Percentiles rank a stretch among this genome's conserved stretches.
Conservation (phyloP, 2,329 filamentous ascomycete genomes). For the Botrytis byssoidea region DNA sequence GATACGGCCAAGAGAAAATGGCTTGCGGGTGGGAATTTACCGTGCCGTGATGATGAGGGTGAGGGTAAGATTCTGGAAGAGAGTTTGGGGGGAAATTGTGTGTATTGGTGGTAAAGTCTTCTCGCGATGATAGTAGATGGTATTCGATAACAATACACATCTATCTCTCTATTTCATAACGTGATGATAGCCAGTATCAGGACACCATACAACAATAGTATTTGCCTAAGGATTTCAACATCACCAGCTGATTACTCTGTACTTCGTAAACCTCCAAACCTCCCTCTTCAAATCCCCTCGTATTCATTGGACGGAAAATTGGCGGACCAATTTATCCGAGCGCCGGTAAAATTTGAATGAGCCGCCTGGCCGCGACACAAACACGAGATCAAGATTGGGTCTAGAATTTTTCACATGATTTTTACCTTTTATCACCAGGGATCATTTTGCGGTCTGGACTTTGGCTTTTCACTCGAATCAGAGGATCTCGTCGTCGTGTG, state of each 20-base stretch:
- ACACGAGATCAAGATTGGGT: not conserved
- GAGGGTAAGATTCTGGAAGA: not conserved
- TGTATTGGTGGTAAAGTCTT: not conserved
- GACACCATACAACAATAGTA: not conserved
- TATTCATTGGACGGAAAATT: not conserved
- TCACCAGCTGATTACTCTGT: not conserved
- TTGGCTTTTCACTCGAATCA: not conserved
- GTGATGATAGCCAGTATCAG: not conserved
- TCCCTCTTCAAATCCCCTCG: not conserved
- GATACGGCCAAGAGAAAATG: not conserved
- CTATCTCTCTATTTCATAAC: not conserved
- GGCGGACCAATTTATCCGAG: not conserved
- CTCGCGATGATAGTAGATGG: not conserved
- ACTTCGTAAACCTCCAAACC: not conserved
- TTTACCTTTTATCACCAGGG: not conserved
- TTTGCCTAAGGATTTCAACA: not conserved
- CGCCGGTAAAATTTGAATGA: not conserved
- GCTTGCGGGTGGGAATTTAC: not conserved
- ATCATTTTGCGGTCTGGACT: not conserved
- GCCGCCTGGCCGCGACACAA: not conserved
- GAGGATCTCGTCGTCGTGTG: not conserved
- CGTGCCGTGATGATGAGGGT: not conserved
- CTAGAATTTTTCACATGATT: not conserved
- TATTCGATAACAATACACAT: too few species aligned
- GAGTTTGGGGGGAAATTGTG: not conserved